Base-by-base conservation (phyloP, 148 eudicot species). In the Amaranthus palmeri region DNA sequence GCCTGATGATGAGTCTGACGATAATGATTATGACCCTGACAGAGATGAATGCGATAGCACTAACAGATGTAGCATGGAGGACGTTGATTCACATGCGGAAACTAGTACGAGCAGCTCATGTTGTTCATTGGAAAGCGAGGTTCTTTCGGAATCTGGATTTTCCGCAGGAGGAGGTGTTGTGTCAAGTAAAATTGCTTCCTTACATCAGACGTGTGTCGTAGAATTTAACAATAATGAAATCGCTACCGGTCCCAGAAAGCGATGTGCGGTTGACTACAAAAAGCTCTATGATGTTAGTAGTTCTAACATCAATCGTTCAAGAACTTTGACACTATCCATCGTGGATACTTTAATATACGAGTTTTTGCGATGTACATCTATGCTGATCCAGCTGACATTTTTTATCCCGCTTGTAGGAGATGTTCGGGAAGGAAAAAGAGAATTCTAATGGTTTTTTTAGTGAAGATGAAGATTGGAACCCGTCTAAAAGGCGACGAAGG, bases 391-490 rank as follows among this genome's bases (percentile, higher is more conserved):
- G 64, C 10, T 14, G 3, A 74, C 65, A 64, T 6, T 49, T 47
- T 58, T 73, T 68, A 25, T 51, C 56, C 60, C 71, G 60, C 55
- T 67, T 51, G 67, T 85, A 93, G 98, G 98, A 91, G 86, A 90
- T 93, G 95, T 93, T 93, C 79, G 98, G 97, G 60, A 93, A 85
- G 81, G 88, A 87, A 75, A 79, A 85, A 25, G 36, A 25, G 72
- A 63, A 76, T 68, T 69, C 70, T 54, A 73, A 44, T 68, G 98
- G 86, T 70, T 85, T 87, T 74, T 74, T 71, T 49, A 93, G 92
- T 65, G 98, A 93, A 67, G 98, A 93, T 77, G 98, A 93, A 79
- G 98, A 93, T 69, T 93, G 98, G 98, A 96, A 93, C 68, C 98
- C 98, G 51, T 72, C 77, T 57, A 86, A 77, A 69, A 83, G 84